Base-by-base conservation (phyloP, 2,329 filamentous ascomycete species). In the Monosporascus sp. region DNA sequence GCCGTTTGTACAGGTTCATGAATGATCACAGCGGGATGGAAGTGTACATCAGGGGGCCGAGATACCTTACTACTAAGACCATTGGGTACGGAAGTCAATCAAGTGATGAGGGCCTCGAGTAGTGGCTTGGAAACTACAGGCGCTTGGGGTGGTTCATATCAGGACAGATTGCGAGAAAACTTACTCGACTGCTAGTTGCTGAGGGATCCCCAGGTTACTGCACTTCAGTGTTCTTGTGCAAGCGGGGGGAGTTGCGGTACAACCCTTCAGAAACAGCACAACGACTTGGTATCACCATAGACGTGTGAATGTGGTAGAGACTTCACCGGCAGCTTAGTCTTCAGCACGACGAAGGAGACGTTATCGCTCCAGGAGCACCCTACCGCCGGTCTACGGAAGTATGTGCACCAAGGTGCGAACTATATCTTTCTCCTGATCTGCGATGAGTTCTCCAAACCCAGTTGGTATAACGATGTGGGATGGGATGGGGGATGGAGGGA, bases 331-430 rank as follows among this genome's bases (percentile, higher is more conserved):
- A 37, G 35, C 35, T 40, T 51, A 31, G 50, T 51, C n/a, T 51
- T 48, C 43, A 51, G 48, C 50, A 51, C 50, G 14, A 51, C 50
- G 15, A 49, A 49, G 18, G 47, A 35, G 11, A n/a, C 8, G 14
- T 37, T 24, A 49, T 31, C 17, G 9, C 47, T 49, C 35, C 37
- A 38, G 18, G 47, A 37, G 18, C 47, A 18, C 22, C 47, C 47
- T 20, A 3, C 9, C n/a, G 35, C n/a, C 5, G 47, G 47, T 11
- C 18, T 35, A 18, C 18, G 9, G 15, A 41, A 41, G 35, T 26
- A 49, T 18, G 26, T 3, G 28, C 28, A 11, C 9, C 28, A 31
- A 41, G 48, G 9, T n/a, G 35, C 48, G 6, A 24, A 20, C 37
- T 37, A 26, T n/a, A 37, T 38, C 3, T 41, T 49, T 24, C 48